Evolutionary conservation across 75 land plant species (phyloP).

Genomic region (Selaginella tamariscina): DNA sequence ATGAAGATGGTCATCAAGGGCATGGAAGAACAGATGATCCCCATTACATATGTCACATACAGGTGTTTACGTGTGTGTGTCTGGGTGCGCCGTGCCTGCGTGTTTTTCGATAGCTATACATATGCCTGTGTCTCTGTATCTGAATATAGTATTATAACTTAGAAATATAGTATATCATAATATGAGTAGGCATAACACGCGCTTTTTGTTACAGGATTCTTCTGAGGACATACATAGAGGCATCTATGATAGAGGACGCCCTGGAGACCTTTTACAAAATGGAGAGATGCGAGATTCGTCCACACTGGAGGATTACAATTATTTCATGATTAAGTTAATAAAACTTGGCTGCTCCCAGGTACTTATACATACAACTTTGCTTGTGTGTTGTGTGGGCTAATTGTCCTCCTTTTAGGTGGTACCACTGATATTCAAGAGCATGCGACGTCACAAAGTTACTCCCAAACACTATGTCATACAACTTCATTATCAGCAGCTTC

Average conservation of each 20-base stretch:
- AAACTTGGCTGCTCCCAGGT: not conserved
- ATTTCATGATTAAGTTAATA: conserved; percentile 1
- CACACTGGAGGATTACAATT: not conserved
- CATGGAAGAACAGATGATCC: conserved; percentile 1
- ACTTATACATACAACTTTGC: too few species aligned
- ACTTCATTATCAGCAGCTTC: not conserved
- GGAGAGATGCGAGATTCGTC: not conserved
- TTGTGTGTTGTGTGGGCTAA: too few species aligned
- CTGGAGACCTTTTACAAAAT: conserved; percentile 9
- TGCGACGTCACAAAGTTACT: not conserved
- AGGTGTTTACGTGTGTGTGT: too few species aligned
- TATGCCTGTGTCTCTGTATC: too few species aligned
- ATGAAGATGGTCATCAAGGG: not conserved
- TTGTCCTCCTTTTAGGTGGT: too few species aligned
- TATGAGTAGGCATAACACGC: too few species aligned
- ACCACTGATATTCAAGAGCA: conserved; percentile 1
- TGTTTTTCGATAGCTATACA: too few species aligned
- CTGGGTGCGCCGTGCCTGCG: too few species aligned
- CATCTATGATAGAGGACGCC: conserved; percentile 1
- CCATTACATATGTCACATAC: not conserved
- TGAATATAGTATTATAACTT: too few species aligned
- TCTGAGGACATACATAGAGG: not conserved
- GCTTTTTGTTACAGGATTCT: too few species aligned
- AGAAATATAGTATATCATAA: too few species aligned
- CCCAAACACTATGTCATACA: not conserved